phyloP scores from a whole-genome alignment of 2,329 filamentous ascomycete genomes.

The Ampelomyces quisqualis region DNA sequence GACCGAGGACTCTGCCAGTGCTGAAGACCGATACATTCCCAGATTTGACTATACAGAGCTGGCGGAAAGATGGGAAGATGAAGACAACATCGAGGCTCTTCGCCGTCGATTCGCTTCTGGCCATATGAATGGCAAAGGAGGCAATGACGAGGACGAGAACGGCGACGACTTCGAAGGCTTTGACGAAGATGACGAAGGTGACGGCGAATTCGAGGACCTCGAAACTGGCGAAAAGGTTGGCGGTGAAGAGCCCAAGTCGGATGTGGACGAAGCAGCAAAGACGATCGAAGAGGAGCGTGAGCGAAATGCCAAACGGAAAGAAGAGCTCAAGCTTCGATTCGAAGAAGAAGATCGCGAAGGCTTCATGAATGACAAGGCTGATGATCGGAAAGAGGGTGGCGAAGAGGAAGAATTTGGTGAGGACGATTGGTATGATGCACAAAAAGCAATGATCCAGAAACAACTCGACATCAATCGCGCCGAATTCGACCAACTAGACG shows the following conservation, averaged over 20 bases:
- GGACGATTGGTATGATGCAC: slow-evolving; percentile 97
- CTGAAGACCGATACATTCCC: slow-evolving; percentile 78
- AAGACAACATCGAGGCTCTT: slow-evolving; percentile 73
- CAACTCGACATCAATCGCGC: slow-evolving; percentile 95
- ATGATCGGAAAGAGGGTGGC: slow-evolving; percentile 67
- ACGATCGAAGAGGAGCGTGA: slow-evolving; percentile 84
- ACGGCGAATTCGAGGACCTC: slow-evolving; percentile 82
- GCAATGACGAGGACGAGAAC: slow-evolving; percentile 45
- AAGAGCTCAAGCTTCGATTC: slow-evolving; percentile 90
- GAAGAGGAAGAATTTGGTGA: slow-evolving; percentile 83
- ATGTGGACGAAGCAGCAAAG: slow-evolving; percentile 49
- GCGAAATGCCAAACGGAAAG: slow-evolving; percentile 86
- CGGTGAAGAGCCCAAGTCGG: slow-evolving; percentile 42
- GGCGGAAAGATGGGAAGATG: slow-evolving; percentile 80
- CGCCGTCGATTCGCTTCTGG: slow-evolving; percentile 73
- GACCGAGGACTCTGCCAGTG: slow-evolving; percentile 49
- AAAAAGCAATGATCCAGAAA: slow-evolving; percentile 93
- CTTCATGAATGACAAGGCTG: slow-evolving; percentile 84
- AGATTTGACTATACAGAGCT: slow-evolving; percentile 76
- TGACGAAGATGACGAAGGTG: slow-evolving; percentile 64
- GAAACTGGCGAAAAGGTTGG: slow-evolving; percentile 69
- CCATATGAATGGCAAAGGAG: slow-evolving; percentile 54
- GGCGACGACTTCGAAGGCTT: slow-evolving; percentile 60
- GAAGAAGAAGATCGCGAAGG: slow-evolving; percentile 98
- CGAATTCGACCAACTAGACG: slow-evolving; percentile 86